Evolutionary conservation across 2,329 filamentous ascomycete genomes (phyloP).

Genomic region (Trichoderma oligosporum): DNA sequence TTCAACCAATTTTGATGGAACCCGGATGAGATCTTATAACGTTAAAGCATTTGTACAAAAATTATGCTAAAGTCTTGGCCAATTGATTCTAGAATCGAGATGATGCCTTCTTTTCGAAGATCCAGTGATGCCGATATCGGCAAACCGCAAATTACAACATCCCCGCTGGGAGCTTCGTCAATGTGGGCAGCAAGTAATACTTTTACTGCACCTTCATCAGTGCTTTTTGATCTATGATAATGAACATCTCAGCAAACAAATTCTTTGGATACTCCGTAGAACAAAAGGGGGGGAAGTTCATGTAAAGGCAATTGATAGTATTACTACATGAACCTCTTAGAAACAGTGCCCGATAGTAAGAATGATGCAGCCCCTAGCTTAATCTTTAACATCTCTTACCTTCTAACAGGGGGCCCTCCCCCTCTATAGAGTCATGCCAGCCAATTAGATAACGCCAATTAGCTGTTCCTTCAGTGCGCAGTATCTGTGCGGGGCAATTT

Average conservation of each 20-base stretch:
- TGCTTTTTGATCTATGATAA: too few relatives aligned
- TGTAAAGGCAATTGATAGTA: not conserved
- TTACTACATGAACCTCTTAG: not conserved
- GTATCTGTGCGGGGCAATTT: constrained; percentile 7
- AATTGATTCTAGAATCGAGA: not conserved
- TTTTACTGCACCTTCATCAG: too few relatives aligned
- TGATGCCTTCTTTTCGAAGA: not conserved
- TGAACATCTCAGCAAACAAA: too few relatives aligned
- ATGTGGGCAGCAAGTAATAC: not conserved
- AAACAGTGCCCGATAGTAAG: not conserved
- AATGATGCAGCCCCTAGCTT: not conserved
- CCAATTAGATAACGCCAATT: constrained; percentile 22
- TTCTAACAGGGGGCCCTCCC: not conserved
- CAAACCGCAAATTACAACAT: not conserved
- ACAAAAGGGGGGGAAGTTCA: not conserved
- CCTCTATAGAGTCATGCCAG: not conserved
- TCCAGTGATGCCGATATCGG: constrained; percentile 11
- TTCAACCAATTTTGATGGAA: not conserved
- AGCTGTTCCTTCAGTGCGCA: constrained; percentile 12
- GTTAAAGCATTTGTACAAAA: too few relatives aligned
- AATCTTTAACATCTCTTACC: not conserved
- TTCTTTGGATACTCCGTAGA: too few relatives aligned
- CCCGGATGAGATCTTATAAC: too few relatives aligned
- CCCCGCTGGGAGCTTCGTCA: constrained; percentile 1
- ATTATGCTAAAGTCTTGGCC: not conserved